These are phyloP conservation scores for Acacia pycnantha DNA, from an alignment of 331 rosid species.

Conservation along the genomic window DNA sequence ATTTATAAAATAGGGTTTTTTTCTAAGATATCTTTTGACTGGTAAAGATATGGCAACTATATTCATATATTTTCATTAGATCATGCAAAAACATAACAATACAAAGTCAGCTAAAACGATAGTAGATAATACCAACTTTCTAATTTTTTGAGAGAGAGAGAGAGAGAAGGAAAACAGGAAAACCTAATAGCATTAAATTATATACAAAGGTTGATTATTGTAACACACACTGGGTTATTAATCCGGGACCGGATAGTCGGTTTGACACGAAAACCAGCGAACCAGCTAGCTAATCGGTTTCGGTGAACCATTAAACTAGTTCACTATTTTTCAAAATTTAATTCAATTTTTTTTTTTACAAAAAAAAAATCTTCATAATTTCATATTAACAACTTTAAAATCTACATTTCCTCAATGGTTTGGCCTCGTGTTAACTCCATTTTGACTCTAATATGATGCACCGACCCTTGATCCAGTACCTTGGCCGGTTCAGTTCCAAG, in stretches of 20 bases:
- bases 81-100: background rate
- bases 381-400: too few species aligned
- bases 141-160: too few species aligned
- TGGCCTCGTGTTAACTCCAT: accelerated
- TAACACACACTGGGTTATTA: too few species aligned
- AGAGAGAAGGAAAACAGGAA: background rate
- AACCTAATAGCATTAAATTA: background rate
- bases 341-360: too few species aligned
- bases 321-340: too few species aligned
- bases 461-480: accelerated
- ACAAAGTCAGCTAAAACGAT: background rate
- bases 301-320: too few species aligned
- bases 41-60: background rate
- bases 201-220: too few species aligned
- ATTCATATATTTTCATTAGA: background rate
- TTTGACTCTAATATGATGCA: too few species aligned
- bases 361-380: too few species aligned
- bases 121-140: background rate
- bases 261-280: too few species aligned
- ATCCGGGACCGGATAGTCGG: accelerated
- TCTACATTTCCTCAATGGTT: too few species aligned
- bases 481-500: accelerated
- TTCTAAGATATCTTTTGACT: background rate
- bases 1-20: background rate
- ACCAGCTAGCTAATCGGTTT: accelerated